A percentile compares a stretch with the other conserved stretches of the same genome.
Evolutionary conservation across 1,284 basidiomycete genomes (phyloP).

Genomic region (Ustilago xerochloae): DNA sequence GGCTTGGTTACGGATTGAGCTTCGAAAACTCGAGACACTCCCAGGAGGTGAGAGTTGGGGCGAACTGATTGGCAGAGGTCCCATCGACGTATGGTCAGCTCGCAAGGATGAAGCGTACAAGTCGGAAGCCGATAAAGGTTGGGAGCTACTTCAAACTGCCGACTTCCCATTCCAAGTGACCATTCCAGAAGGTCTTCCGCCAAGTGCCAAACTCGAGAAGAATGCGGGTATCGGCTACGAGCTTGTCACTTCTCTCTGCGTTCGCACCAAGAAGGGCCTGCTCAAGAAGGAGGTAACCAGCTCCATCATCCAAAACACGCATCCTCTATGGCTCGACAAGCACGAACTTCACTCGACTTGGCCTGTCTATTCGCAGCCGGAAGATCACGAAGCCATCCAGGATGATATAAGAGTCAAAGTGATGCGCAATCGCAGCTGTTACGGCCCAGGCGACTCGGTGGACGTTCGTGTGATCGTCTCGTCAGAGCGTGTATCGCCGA

Average conservation of each 20-base stretch:
- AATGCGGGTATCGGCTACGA: conserved; percentile 61
- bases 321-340: conserved; percentile 62
- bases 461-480: conserved; percentile 54
- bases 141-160: conserved; percentile 53
- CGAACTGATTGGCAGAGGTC: conserved; percentile 64
- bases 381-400: conserved; percentile 47
- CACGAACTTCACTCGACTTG: conserved; percentile 66
- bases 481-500: conserved; percentile 48
- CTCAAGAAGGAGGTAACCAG: conserved; percentile 48
- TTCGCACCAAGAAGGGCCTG: conserved; percentile 55
- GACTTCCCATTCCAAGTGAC: conserved; percentile 59
- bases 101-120: conserved; percentile 38
- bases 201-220: conserved; percentile 62
- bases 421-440: conserved; percentile 57
- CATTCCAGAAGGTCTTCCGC: conserved; percentile 64
- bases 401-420: conserved; percentile 55
- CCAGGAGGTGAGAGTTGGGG: conserved; percentile 65
- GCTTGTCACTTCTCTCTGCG: conserved; percentile 63
- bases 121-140: conserved; percentile 45
- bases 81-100: conserved; percentile 63
- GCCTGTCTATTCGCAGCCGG: conserved; percentile 60
- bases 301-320: conserved; percentile 60
- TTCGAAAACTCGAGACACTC: conserved; percentile 64
- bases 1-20: conserved; percentile 65
- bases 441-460: conserved; percentile 57